A percentile compares a stretch with the other conserved stretches of the same genome.
phyloP scores from a whole-genome alignment of 1,284 basidiomycete genomes.

The Ceratobasidium sp. region DNA sequence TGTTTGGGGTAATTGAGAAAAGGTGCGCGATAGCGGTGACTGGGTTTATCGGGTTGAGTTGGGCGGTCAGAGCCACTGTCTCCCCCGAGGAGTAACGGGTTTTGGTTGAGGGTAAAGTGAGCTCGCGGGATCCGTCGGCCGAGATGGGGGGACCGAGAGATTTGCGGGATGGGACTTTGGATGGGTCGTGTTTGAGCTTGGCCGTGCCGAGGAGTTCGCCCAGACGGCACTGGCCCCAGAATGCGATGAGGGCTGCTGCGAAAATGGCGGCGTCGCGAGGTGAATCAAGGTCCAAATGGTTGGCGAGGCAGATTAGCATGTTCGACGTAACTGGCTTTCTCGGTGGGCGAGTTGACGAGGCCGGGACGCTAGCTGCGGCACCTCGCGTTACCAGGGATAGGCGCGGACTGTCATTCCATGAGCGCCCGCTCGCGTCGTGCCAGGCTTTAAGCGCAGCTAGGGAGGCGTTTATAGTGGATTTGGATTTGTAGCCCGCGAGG shows the following conservation, averaged over 20 bases:
- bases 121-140: background rate
- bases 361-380: conserved; percentile 51
- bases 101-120: conserved; percentile 28
- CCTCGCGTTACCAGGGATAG: conserved; percentile 53
- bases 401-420: conserved; percentile 51
- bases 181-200: background rate
- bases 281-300: conserved; percentile 12
- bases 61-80: background rate
- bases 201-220: conserved; percentile 24
- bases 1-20: background rate
- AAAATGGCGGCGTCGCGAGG: conserved; percentile 23
- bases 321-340: background rate
- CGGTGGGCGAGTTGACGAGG: conserved; percentile 28
- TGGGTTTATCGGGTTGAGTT: conserved; percentile 4
- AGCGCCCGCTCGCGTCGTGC: conserved; percentile 51
- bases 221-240: conserved; percentile 35
- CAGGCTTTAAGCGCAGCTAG: conserved; percentile 52
- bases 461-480: conserved; percentile 48
- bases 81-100: background rate
- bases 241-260: conserved; percentile 11
- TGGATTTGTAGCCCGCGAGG: conserved; percentile 48
- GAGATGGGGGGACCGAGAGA: background rate
- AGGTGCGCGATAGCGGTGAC: background rate
- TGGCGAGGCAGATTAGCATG: background rate
- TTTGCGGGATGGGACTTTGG: background rate